Conservation (phyloP, 805 yeast species). For the Starmerella geochares region DNA sequence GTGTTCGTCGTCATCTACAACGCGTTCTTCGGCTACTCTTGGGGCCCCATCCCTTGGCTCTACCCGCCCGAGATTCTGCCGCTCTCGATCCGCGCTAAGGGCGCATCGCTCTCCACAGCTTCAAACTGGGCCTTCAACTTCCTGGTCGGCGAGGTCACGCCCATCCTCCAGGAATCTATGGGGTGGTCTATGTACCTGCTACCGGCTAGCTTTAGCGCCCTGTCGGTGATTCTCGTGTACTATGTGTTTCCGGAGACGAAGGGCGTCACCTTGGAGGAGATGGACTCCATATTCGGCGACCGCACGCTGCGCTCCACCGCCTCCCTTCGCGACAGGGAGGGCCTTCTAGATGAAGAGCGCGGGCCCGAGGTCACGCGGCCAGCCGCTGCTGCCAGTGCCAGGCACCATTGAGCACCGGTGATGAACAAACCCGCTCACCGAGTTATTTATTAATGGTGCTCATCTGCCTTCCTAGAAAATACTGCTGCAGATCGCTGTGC, state of each 20-base stretch:
- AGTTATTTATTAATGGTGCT: no score
- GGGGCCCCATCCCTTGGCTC: slow-evolving; percentile 94
- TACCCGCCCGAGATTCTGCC: slow-evolving; percentile 83
- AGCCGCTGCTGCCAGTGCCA: background rate
- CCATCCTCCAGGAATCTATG: slow-evolving; percentile 65
- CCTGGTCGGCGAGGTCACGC: slow-evolving; percentile 85
- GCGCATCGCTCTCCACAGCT: slow-evolving; percentile 84
- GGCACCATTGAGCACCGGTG: background rate
- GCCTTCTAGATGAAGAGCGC: slow-evolving; percentile 8
- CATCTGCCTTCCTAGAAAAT: no score
- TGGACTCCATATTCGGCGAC: slow-evolving; percentile 84
- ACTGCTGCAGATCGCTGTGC: no score
- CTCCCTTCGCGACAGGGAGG: slow-evolving; percentile 13
- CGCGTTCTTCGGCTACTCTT: slow-evolving; percentile 72
- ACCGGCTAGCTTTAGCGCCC: slow-evolving; percentile 67
- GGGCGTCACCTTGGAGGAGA: slow-evolving; percentile 78
- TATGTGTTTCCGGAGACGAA: slow-evolving; percentile 79
- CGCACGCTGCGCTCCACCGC: slow-evolving; percentile 30
- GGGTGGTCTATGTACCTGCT: slow-evolving; percentile 72
- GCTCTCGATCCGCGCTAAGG: slow-evolving; percentile 71
- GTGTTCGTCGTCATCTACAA: slow-evolving; percentile 66
- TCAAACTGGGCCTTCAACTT: slow-evolving; percentile 90
- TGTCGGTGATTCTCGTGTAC: slow-evolving; percentile 64
- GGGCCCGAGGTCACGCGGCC: background rate
- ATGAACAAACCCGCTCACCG: no score